Evolutionary conservation across 2,329 filamentous ascomycete genomes (phyloP), one percentile per base, ranked within the genome.

Genomic region (Alternaria rosae): DNA sequence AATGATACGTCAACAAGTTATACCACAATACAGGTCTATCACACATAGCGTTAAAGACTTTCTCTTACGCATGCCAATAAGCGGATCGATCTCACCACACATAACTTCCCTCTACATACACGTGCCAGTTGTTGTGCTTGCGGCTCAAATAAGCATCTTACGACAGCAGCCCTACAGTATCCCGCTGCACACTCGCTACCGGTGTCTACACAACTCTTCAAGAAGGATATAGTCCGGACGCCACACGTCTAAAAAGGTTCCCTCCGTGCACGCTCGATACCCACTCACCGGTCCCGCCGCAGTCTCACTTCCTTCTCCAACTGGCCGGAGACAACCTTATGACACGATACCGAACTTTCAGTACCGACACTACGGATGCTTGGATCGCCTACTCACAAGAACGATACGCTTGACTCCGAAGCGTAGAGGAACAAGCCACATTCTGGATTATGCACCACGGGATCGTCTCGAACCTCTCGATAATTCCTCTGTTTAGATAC

Each of bases 91-190:
- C 23, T n/a, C 50, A 25, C n/a, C 17, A 45, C 50, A 61, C 50
- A 50, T 57, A 61, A 51, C 45, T 25, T 45, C 25, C 57, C 51
- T 50, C 52, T 48, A 44, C 62, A 44, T 57, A 61, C 47, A 60
- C 38, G 57, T 64, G 64, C 48, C 54, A 55, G 57, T 60, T 57
- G 66, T 66, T 48, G 61, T 71, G 66, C 66, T 69, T 76, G 76
- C 65, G 73, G 74, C 76, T 78, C 73, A 70, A 64, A 71, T 70
- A 77, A 76, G 72, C 69, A 71, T 79, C 75, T 78, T 70, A 79
- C 75, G 74, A 75, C 74, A 77, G 71, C 76, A 76, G 42, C 59
- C 66, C 54, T 69, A 69, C 62, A 66, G 62, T 61, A 59, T 70
- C 67, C 67, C 65, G 64, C 65, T 66, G 61, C 68, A 65, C 48